Evolutionary conservation across 2,329 filamentous ascomycete genomes (phyloP), one percentile per base, ranked within the genome.

Genomic region (Didymella lethalis): DNA sequence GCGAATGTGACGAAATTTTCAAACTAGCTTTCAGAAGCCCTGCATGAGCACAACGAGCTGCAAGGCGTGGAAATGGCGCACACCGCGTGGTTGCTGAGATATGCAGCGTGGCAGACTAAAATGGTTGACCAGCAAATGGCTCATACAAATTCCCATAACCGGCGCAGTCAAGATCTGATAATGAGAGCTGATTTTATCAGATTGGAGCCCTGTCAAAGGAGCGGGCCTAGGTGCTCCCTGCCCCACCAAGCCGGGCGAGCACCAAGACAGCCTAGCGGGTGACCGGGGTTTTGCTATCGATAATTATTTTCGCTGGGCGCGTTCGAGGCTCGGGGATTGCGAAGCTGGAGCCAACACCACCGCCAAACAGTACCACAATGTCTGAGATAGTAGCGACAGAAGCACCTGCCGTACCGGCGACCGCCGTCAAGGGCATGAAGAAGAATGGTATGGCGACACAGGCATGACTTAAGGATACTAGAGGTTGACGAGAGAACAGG

Each of bases 371-470:
- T 28, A 53, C 62, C 47, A 67, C 57, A 44, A 77, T 77, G 70
- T 75, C 73, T 48, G 65, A 69, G 57, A 49, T 65, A 41, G 61
- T 65, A 26, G 61, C 62, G 60, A 64, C 59, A 25, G 48, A 87
- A 82, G 83, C 82, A 29, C 72, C 73, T 46, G 73, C 73, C 29
- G 68, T 77, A 10, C 74, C 76, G 54, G 71, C 78, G 56, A 63
- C 64, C 66, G 50, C 74, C 71, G 67, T 75, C 73, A 55, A 80
- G 79, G 77, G 92, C 64, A 89, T 95, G 85, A 90, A 92, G 70
- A 90, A 90, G 78, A 97, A 96, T 82, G 92, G 92, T 94, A 82
- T 2, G 18, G 7, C 7, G 1, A 20, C 14, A 11, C 18, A 7
- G 1, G 20, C 26, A 43, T 40, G 16, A 4, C 1, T 55, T 53